A percentile compares a stretch with the other conserved stretches of the same genome.
Evolutionary conservation across 2,329 filamentous ascomycete genomes (phyloP).

Genomic region (Pseudocercospora eumusae): DNA sequence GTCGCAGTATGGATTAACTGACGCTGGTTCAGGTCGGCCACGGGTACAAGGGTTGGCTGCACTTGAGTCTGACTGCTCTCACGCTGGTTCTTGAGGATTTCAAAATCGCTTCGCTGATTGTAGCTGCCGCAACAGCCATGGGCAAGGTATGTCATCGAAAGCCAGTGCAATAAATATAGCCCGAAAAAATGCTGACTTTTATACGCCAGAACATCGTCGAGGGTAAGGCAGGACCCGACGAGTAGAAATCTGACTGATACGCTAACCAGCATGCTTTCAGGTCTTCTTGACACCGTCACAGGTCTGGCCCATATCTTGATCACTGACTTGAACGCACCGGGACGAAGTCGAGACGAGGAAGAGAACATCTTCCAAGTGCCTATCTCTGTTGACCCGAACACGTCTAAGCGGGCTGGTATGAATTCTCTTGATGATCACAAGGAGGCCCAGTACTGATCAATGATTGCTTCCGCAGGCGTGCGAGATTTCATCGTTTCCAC

Average conservation of each 20-base stretch:
- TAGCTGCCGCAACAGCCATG: conserved; percentile 55
- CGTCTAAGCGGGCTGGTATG: conserved; percentile 48
- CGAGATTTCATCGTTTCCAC: conserved; percentile 58
- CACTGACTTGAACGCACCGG: conserved; percentile 48
- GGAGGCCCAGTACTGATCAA: conserved; percentile 26
- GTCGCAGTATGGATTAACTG: neutral
- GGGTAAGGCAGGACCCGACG: conserved; percentile 24
- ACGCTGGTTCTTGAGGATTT: conserved; percentile 55
- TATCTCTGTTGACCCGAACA: conserved; percentile 48
- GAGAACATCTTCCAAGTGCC: conserved; percentile 61
- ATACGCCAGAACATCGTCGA: conserved; percentile 17
- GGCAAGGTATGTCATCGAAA: conserved; percentile 41
- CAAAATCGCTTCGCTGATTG: conserved; percentile 55
- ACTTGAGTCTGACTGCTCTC: conserved; percentile 53
- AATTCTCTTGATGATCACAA: neutral
- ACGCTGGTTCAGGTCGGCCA: conserved; percentile 46
- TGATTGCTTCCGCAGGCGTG: neutral
- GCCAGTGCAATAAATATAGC: too few relatives aligned
- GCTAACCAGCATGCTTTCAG: conserved; percentile 33
- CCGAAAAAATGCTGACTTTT: too few relatives aligned
- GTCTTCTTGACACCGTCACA: neutral
- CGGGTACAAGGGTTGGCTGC: conserved; percentile 60
- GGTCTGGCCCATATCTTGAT: conserved; percentile 17
- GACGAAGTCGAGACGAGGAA: conserved; percentile 47
- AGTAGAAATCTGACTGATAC: conserved; percentile 46